Base-by-base conservation (phyloP, 2,329 filamentous ascomycete genomes). In the Domatiomyces catenatus region DNA sequence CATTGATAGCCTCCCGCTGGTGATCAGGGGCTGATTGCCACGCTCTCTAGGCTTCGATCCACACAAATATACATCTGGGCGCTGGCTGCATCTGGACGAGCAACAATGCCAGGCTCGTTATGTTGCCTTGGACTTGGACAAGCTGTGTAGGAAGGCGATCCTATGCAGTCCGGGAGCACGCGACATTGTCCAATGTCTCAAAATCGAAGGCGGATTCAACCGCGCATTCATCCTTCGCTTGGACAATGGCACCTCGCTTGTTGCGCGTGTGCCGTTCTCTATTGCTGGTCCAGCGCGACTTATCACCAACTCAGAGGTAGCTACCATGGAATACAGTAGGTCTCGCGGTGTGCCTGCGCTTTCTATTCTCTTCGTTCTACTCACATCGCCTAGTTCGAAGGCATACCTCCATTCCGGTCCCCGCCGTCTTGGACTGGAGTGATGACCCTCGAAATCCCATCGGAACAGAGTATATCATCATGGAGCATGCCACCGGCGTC, bases 401-500 rank as follows among this genome's bases (percentile, higher is more conserved):
- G 10, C 7, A 10, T 3, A 36, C 28, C 3, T 36, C 28, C 28
- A 36, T 36, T 36, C 28, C 28, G 3, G 12, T 36, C 7, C 28
- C 28, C 10, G 28, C 7, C 3, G 28, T 36, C 28, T 12, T 36
- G 3, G 68, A 68, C 54, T 73, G 68, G 68, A 67, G 59, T 57
- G 59, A 68, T 52, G 62, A 70, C 52, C 50, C 58, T 19, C 57
- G 51, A 3, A 66, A 65, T 51, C 20, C 57, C 10, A 61, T 68
- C 47, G 64, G 64, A 36, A 61, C 55, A 20, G 64, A 68, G 53
- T 69, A 69, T 47, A 68, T 69, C 28, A 68, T 69, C 19, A 67
- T 67, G 63, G 62, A 67, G 51, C 62, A 68, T 54, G 62, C 59
- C 8, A 19, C 47, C 24, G 66, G 66, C n/a, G 54, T 66, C 48